Base-by-base conservation (phyloP, 1,139 yeast species). In the Pichia sp. region DNA sequence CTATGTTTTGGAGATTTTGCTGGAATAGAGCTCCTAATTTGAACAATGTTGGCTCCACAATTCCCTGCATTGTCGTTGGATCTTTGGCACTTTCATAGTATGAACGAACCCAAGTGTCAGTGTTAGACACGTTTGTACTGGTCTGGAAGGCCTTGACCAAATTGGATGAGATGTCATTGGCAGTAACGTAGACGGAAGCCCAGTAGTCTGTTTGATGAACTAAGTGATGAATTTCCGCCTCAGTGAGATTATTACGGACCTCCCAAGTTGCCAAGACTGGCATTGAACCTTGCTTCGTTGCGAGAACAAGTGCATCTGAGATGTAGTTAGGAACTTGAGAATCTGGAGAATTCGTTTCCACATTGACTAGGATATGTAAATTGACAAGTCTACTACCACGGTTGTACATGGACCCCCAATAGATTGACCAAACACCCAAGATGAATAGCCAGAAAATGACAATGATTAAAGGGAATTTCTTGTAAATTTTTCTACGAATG, bases 331-430 rank as follows among this genome's bases (percentile, higher is more conserved):
- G 50, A 1, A 48, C 33, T n/a, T n/a, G n/a, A n/a, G n/a, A n/a
- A n/a, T n/a, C n/a, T n/a, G n/a, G n/a, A n/a, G n/a, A n/a, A 14
- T 51, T 49, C 43, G 74, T 78, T 41, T 69, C 73, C 35, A 67
- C 56, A 18, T 68, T 67, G 23, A 77, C 68, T 35, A 71, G 54
- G 51, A 69, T 58, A 18, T 63, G 56, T 43, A 77, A 52, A 44
- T 72, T 66, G 11, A 49, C 49, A 25, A 57, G 53, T 19, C 78
- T 53, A 6, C 46, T 40, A 2, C 44, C 44, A 34, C 83, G 57
- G 20, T 61, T 44, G 49, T 63, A 76, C 49, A 68, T 58, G 1
- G 80, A 60, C 1, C 81, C 85, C 82, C 84, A 77, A 50, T 72
- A 77, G 14, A 77, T 56, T 3, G 78, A 66, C 41, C 76, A 62